Percentiles rank a stretch among this genome's conserved stretches.
Evolutionary conservation across 2,329 filamentous ascomycete genomes (phyloP).

Genomic region (Ophiocordyceps sinensis): DNA sequence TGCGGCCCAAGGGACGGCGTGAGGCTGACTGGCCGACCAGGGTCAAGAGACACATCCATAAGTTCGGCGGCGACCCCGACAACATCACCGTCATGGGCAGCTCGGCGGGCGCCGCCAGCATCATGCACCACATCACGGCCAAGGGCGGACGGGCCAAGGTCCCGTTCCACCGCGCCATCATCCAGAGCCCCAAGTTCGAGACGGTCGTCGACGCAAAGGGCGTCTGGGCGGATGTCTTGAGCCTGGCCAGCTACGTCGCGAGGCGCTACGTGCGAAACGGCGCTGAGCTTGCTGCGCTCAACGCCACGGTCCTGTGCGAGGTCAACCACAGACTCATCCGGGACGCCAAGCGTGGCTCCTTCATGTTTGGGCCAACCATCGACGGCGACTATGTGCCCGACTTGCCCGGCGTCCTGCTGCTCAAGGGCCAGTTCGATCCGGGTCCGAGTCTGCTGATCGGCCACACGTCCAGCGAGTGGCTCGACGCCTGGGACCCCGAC

Average conservation of each 20-base stretch:
- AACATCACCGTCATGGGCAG: constrained; percentile 30
- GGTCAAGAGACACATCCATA: constrained; percentile 30
- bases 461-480: constrained; percentile 36
- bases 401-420: constrained; percentile 14
- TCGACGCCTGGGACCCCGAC: too few relatives aligned
- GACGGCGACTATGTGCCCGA: constrained; percentile 17
- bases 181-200: constrained; percentile 10
- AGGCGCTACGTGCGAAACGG: constrained; percentile 2
- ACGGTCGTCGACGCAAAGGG: neutral
- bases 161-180: constrained; percentile 33
- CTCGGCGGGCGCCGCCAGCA: constrained; percentile 34
- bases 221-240: constrained; percentile 4
- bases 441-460: constrained; percentile 7
- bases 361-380: constrained; percentile 19
- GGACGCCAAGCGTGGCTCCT: constrained; percentile 6
- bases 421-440: constrained; percentile 13
- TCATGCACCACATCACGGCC: constrained; percentile 33
- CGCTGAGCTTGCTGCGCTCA: constrained; percentile 1
- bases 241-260: constrained; percentile 3
- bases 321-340: constrained; percentile 16
- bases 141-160: constrained; percentile 21
- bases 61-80: constrained; percentile 33
- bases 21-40: neutral
- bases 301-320: constrained; percentile 9
- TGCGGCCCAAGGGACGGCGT: neutral